Conservation (phyloP, 768 basidiomycete species). For the Agrocybe chaxingu region DNA sequence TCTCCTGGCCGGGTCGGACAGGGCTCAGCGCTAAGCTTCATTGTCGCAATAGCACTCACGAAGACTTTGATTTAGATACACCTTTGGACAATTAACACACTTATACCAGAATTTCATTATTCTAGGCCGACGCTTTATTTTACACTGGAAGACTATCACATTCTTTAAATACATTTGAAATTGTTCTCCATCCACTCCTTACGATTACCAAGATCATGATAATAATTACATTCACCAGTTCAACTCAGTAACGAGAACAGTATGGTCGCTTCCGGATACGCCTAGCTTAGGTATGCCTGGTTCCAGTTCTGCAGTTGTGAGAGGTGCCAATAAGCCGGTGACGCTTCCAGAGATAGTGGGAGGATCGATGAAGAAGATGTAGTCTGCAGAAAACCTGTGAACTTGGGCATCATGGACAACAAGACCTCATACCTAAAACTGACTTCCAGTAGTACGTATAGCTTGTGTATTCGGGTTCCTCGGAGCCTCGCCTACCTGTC, state of each 20-base stretch:
- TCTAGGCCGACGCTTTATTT: constrained; percentile 9
- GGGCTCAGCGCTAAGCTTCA: constrained; percentile 30
- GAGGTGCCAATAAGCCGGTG: constrained; percentile 59
- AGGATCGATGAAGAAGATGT: constrained; percentile 76
- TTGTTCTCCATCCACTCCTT: not conserved
- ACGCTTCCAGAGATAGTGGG: constrained; percentile 32
- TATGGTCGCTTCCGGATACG: constrained; percentile 85
- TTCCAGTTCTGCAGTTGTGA: constrained; percentile 52
- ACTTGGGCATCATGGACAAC: not conserved
- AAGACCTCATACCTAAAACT: constrained; percentile 56
- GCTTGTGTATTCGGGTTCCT: constrained; percentile 85
- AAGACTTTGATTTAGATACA: constrained; percentile 7
- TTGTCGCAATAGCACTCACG: too few relatives aligned
- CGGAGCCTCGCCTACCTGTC: constrained; percentile 44
- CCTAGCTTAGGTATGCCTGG: constrained; percentile 77
- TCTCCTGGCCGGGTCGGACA: constrained; percentile 84
- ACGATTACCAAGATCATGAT: not conserved
- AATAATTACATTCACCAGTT: constrained; percentile 20
- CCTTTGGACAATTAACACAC: constrained; percentile 5
- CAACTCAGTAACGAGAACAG: constrained; percentile 72
- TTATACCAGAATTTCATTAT: constrained; percentile 5
- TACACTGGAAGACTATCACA: constrained; percentile 8
- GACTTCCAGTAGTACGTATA: constrained; percentile 87
- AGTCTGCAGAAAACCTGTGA: constrained; percentile 52
- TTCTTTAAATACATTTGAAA: constrained; percentile 7